Base-by-base conservation (phyloP, 306 rosid species). In the Prunus davidiana region DNA sequence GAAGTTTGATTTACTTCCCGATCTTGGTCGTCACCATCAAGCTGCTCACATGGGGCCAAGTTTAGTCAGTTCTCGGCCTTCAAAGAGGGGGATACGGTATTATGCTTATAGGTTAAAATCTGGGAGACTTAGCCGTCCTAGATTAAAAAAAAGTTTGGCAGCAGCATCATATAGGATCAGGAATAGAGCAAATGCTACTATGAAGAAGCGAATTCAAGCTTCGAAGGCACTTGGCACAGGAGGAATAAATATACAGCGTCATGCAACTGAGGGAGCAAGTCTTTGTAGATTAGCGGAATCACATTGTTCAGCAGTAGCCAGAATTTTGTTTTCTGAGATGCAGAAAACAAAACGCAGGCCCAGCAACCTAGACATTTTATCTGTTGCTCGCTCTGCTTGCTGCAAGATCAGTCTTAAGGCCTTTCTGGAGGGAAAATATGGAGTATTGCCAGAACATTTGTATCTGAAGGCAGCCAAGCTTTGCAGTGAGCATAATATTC, bases 11-110 rank as follows among this genome's bases (percentile, higher is more conserved):
- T 91, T 96, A 80, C 92, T 96, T 70, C 99, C 99, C 47, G 99
- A 96, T 83, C 92, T 96, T 54, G 99, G 98, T 75, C 93, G 98
- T 51, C 99, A 96, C 81, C 99, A 96, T 84, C 99, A 96, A 87
- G 98, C 99, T 82, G 96, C 96, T 30, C 99, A 96, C 76, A 96
- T 92, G 98, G 97, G 91, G 65, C 88, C 93, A 73, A 89, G 94
- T 79, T 78, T 89, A 76, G 88, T 78, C 60, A 87, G 85, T 64
- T 78, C 87, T 84, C 85, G 79, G 38, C 93, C 97, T 3, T 82
- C 93, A 34, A 96, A 96, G 89, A 87, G 72, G 81, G 99, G 99
- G 47, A 83, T 96, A 76, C 93, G 93, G 28, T 84, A 89, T 87
- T 93, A 89, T 76, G 86, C 98, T 32, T 91, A 96, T 72, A 92